Percentiles rank a stretch among this genome's conserved stretches.
phyloP scores from a whole-genome alignment of 2,329 filamentous ascomycete species.

The Aspergillus vadensis region DNA sequence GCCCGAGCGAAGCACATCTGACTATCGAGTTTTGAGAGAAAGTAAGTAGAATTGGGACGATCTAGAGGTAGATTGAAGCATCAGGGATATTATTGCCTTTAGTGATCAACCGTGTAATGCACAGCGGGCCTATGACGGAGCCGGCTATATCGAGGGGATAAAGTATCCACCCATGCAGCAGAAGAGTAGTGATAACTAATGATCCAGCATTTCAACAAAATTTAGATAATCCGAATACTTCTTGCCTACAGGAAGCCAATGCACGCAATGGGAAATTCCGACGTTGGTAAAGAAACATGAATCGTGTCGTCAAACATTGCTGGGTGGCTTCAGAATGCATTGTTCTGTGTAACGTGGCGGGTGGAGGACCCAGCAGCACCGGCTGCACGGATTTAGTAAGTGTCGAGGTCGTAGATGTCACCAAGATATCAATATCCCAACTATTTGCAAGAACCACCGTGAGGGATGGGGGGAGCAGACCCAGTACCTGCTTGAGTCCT shows the following conservation, averaged over 20 bases:
- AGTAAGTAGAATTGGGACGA: too few species aligned
- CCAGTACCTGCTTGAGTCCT: neutral
- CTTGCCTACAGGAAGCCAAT: neutral
- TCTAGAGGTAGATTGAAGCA: neutral
- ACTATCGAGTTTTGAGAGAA: too few species aligned
- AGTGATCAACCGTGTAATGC: too few species aligned
- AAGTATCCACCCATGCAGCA: too few species aligned
- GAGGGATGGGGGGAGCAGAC: too few species aligned
- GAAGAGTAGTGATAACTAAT: too few species aligned
- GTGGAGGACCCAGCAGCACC: neutral
- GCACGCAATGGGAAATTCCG: neutral
- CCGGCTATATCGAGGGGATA: neutral
- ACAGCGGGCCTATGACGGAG: too few species aligned
- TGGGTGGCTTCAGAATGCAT: neutral
- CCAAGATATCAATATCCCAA: neutral
- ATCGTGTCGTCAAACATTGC: neutral
- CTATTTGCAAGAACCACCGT: too few species aligned
- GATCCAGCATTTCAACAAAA: too few species aligned
- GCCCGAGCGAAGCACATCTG: too few species aligned
- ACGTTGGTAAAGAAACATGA: neutral
- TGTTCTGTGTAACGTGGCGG: neutral
- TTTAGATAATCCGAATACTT: too few species aligned
- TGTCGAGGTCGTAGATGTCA: neutral
- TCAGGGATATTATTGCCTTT: neutral
- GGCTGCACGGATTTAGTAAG: neutral